Percentiles rank a stretch among this genome's conserved stretches.
phyloP scores from a whole-genome alignment of 257 asterid species.

The Nicotiana noctiflora region DNA sequence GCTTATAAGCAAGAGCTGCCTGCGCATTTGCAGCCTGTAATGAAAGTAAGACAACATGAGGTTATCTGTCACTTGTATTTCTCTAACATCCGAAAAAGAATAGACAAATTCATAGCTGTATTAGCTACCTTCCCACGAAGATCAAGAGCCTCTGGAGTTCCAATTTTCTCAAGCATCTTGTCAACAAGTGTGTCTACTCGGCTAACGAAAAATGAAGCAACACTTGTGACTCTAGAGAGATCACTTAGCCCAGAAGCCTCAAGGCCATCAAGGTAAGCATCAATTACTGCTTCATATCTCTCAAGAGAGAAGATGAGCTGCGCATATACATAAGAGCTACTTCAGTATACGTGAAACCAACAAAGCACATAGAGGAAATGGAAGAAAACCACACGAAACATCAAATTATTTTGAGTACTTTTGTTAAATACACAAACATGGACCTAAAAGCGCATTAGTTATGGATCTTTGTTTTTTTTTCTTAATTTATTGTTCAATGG shows the following conservation, averaged over 20 bases:
- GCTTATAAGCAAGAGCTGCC: constrained; percentile 88
- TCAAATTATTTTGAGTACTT: too few relatives aligned
- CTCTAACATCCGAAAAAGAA: neutral
- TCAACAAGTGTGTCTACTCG: constrained; percentile 95
- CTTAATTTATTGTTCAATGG: too few relatives aligned
- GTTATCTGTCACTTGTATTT: neutral
- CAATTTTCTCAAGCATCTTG: constrained; percentile 93
- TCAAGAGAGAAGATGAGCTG: constrained; percentile 96
- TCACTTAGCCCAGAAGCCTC: constrained; percentile 95
- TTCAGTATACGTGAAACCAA: constrained; percentile 14
- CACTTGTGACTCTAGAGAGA: constrained; percentile 92
- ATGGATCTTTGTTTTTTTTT: neutral
- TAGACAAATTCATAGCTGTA: neutral
- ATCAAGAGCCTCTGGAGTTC: constrained; percentile 90
- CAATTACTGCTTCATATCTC: constrained; percentile 95
- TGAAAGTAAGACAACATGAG: neutral
- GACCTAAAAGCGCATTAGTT: neutral
- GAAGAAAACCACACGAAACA: neutral
- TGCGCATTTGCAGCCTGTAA: constrained; percentile 98
- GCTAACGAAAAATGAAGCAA: constrained; percentile 95
- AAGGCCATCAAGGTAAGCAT: constrained; percentile 98
- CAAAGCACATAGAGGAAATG: neutral
- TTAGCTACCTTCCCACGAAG: constrained; percentile 87
- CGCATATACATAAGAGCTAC: constrained; percentile 17
- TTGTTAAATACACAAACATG: too few relatives aligned